A percentile compares a stretch with the other conserved stretches of the same genome.
phyloP scores from a whole-genome alignment of 768 basidiomycete species.

The Hericium alpestre region DNA sequence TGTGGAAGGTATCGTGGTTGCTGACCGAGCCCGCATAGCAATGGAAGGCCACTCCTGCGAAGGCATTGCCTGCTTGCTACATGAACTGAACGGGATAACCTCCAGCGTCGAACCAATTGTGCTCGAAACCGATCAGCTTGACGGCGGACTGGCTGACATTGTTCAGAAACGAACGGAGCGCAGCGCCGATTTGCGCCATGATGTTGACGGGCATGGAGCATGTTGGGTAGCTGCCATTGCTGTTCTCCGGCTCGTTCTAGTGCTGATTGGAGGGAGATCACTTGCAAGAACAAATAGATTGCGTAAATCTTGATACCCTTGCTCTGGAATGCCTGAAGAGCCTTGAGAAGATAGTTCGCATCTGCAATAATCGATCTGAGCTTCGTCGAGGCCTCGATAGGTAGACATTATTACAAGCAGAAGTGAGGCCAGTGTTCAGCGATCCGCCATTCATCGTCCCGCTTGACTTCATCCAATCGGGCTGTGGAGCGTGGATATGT shows the following conservation, averaged over 20 bases:
- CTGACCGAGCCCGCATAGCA: constrained; percentile 51
- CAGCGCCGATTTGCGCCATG: constrained; percentile 48
- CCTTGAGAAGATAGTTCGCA: constrained; percentile 62
- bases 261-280: neutral
- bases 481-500: constrained; percentile 30
- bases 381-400: neutral
- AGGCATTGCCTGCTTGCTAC: constrained; percentile 42
- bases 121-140: constrained; percentile 60
- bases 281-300: constrained; percentile 19
- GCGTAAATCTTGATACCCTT: constrained; percentile 56
- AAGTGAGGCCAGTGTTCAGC: constrained; percentile 28
- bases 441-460: constrained; percentile 61
- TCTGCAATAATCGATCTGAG: constrained; percentile 27
- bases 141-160: constrained; percentile 47
- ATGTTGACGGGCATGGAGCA: constrained; percentile 41
- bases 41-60: constrained; percentile 61
- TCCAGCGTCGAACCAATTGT: constrained; percentile 64
- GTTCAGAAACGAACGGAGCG: constrained; percentile 49
- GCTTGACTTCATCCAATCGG: constrained; percentile 70
- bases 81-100: constrained; percentile 54
- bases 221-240: constrained; percentile 60
- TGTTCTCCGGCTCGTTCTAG: constrained; percentile 32
- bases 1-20: constrained; percentile 46
- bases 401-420: constrained; percentile 30
- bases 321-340: constrained; percentile 54